Base-by-base conservation (phyloP, 148 eudicot genomes). In the Oxyria digyna region DNA sequence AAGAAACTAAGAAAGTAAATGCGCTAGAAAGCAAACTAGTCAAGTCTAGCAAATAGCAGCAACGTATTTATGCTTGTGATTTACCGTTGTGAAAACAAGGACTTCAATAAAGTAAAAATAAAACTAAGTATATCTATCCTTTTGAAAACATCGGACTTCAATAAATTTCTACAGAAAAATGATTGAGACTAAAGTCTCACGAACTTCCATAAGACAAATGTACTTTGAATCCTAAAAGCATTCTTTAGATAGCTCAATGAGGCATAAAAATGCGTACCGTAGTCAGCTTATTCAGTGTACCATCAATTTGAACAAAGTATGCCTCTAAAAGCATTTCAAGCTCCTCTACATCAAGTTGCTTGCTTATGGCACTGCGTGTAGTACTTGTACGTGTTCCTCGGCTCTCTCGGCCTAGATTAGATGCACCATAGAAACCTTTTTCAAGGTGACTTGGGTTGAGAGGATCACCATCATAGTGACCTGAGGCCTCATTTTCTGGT, bases 241-340 rank as follows among this genome's bases (percentile, higher is more conserved):
- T 0, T 4, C 24, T 18, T 49, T 3, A 59, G 38, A 59, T 59
- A 27, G 15, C 29, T 29, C 14, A 31, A 20, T 12, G 6, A 59
- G 20, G 37, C 3, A 4, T 59, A 29, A 29, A 54, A n/a, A 54
- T 4, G 66, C 88, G 38, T 81, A 94, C 99, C 77, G 97, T 94
- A 67, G 96, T 87, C 54, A 94, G 77, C 80, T 91, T 91, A 80
- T 91, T 94, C 35, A 94, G 84, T n/a, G 99, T 91, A 20, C 97
- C 99, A 72, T 94, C 99, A 72, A 94, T 88, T 80, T 94, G 97
- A 64, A 94, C 97, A 69, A 94, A 94, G 74, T 94, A 94, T 9
- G 99, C 99, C 82, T 94, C 99, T 83, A 94, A 81, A 37, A 94
- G 99, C 99, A 91, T 94, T 77, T 94, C 99, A 77, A 94, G 99